Evolutionary conservation across 768 basidiomycete species (phyloP).

Genomic region (Suillus sp.): DNA sequence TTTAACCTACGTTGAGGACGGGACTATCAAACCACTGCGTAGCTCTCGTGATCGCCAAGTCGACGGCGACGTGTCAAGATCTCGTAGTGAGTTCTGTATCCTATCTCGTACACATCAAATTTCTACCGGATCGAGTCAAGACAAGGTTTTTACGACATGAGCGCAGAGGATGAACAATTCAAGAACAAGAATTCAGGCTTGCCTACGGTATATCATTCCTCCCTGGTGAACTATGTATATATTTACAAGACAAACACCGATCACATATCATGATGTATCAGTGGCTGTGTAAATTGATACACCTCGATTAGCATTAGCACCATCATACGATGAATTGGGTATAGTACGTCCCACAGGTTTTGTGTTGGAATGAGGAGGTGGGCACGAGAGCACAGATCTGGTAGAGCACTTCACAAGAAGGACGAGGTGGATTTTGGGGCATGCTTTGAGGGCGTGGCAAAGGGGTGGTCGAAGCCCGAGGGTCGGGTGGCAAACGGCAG

Average conservation of each 20-base stretch:
- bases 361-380: neutral
- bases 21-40: neutral
- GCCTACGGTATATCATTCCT: neutral
- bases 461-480: neutral
- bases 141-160: neutral
- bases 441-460: neutral
- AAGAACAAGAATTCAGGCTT: neutral
- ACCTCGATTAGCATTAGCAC: neutral
- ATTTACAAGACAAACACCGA: neutral
- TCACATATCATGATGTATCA: neutral
- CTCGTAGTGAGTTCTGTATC: neutral
- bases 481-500: neutral
- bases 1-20: neutral
- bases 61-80: neutral
- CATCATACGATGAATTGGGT: neutral
- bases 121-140: neutral
- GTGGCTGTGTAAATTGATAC: neutral
- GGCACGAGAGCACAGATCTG: neutral
- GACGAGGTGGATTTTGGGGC: neutral
- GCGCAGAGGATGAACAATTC: neutral
- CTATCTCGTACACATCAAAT: neutral
- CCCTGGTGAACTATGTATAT: neutral
- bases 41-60: neutral
- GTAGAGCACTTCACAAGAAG: neutral
- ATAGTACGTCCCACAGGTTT: neutral